phyloP scores from a whole-genome alignment of 2,329 filamentous ascomycete species.

The Parafenestella ontariensis region DNA sequence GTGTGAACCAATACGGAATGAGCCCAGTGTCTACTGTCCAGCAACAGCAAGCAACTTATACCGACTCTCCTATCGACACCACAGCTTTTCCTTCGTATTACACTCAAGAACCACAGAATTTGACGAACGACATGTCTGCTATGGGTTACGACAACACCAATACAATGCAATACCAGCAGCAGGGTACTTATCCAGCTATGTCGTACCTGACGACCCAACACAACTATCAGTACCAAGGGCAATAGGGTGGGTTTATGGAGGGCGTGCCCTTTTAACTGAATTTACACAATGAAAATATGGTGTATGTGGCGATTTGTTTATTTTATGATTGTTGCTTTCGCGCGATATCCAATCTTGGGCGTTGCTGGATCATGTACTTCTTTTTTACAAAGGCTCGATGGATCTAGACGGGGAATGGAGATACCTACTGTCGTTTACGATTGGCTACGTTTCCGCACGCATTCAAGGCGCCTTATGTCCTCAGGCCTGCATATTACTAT shows the following conservation, averaged over 20 bases:
- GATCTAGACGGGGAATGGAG: constrained; percentile 1
- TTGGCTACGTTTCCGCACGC: constrained; percentile 1
- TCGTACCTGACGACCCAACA: constrained; percentile 41
- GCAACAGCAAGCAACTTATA: constrained; percentile 40
- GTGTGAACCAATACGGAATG: constrained; percentile 35
- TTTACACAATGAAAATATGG: neutral
- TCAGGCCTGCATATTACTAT: neutral
- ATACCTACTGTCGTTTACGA: constrained; percentile 6
- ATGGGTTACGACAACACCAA: constrained; percentile 37
- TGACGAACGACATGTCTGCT: constrained; percentile 28
- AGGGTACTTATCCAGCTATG: constrained; percentile 41
- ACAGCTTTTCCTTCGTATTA: constrained; percentile 44
- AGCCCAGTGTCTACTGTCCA: constrained; percentile 39
- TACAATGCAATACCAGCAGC: constrained; percentile 40
- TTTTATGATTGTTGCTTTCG: constrained; percentile 7
- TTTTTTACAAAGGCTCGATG: neutral
- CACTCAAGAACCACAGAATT: constrained; percentile 38
- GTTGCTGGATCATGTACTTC: neutral
- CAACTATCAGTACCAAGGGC: constrained; percentile 41
- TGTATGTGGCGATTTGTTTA: neutral
- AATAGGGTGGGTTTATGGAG: constrained; percentile 16
- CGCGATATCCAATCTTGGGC: neutral
- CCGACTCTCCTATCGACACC: constrained; percentile 47
- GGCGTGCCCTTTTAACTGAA: neutral
- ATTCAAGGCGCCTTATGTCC: neutral